Percentiles rank a stretch among this genome's conserved stretches.
Conservation (phyloP, 225 moss, liverwort and hornwort genomes). For the Marchantia polymorpha region DNA sequence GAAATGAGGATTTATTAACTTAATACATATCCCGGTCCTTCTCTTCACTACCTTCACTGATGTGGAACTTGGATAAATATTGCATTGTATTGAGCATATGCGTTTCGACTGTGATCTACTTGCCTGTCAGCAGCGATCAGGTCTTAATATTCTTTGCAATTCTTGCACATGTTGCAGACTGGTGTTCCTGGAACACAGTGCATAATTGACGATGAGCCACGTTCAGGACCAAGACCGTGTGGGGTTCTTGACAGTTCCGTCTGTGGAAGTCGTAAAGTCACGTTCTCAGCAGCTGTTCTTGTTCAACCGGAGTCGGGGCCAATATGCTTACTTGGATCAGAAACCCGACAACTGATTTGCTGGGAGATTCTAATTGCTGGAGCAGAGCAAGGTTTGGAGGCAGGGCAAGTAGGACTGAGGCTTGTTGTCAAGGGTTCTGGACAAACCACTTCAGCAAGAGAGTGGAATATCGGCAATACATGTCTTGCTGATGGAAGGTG, state of each 20-base stretch:
- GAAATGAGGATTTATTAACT: no score
- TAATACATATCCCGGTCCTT: no score
- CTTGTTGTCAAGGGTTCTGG: constrained; percentile 75
- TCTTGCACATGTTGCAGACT: constrained; percentile 55
- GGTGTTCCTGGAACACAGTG: constrained; percentile 89
- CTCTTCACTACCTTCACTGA: no score
- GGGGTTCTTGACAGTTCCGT: constrained; percentile 66
- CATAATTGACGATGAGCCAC: constrained; percentile 93
- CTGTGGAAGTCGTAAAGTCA: constrained; percentile 85
- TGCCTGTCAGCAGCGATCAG: no score
- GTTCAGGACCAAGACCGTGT: constrained; percentile 76
- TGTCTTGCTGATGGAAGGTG: constrained; percentile 28
- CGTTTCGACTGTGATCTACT: no score
- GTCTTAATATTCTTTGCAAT: no score
- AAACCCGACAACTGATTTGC: constrained; percentile 60
- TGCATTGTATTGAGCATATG: no score
- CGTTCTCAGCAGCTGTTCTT: constrained; percentile 86
- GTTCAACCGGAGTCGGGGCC: constrained; percentile 97
- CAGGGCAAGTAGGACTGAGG: constrained; percentile 69
- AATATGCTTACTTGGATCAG: constrained; percentile 81
- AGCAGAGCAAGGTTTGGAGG: constrained; percentile 75
- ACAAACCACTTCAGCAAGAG: constrained; percentile 80
- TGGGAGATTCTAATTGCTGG: constrained; percentile 76
- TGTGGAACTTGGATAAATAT: no score
- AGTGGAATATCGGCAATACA: constrained; percentile 88